Evolutionary conservation across 2,329 filamentous ascomycete species (phyloP).

Genomic region (Penicillium psychrosexuale): DNA sequence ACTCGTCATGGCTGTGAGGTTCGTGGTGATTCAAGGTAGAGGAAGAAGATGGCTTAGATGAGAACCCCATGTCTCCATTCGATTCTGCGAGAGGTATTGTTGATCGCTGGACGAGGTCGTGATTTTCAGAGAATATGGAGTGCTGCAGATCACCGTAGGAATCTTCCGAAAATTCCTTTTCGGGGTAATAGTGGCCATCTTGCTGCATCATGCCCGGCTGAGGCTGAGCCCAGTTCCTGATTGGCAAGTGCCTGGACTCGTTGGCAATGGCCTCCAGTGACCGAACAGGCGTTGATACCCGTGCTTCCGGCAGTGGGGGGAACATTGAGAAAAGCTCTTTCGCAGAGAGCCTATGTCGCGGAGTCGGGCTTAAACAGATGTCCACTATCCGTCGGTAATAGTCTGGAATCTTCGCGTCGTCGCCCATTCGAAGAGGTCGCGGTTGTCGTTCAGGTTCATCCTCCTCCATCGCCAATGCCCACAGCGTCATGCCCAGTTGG

Average conservation of each 20-base stretch:
- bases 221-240: slow-evolving; percentile 6
- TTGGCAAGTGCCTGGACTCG: slow-evolving; percentile 4
- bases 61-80: slow-evolving; percentile 12
- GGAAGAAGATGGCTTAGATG: slow-evolving; percentile 20
- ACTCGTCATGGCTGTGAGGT: background rate
- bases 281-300: slow-evolving; percentile 14
- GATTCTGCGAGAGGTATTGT: slow-evolving; percentile 23
- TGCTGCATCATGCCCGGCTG: background rate
- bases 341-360: slow-evolving; percentile 70
- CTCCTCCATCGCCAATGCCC: slow-evolving; percentile 80
- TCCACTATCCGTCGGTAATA: slow-evolving; percentile 77
- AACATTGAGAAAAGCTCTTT: slow-evolving; percentile 68
- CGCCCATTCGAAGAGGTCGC: slow-evolving; percentile 63
- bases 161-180: slow-evolving; percentile 3
- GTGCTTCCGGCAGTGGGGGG: slow-evolving; percentile 42
- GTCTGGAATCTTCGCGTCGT: slow-evolving; percentile 59
- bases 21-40: slow-evolving; percentile 22
- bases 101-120: slow-evolving; percentile 19
- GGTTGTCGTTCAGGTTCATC: slow-evolving; percentile 83
- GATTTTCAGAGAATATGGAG: slow-evolving; percentile 9
- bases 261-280: background rate
- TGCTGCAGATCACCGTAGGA: slow-evolving; percentile 6
- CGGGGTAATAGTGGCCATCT: slow-evolving; percentile 2
- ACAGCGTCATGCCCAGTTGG: slow-evolving; percentile 95
- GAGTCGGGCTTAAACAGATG: slow-evolving; percentile 71